Base-by-base conservation (phyloP, 2,329 filamentous ascomycete species). In the Talaromyces piceae region DNA sequence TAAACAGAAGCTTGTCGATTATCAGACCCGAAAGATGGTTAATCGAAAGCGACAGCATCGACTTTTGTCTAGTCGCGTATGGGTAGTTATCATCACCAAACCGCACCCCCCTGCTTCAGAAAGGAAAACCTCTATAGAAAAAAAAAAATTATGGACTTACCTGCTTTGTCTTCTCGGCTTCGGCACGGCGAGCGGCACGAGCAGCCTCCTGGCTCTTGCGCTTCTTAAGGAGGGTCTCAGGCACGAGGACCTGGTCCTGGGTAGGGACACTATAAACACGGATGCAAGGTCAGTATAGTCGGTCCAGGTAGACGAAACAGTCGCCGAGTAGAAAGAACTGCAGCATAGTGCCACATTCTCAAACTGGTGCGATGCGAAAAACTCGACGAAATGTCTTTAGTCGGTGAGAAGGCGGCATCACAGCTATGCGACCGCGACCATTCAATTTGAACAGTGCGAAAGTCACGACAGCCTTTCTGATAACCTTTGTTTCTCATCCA, bases 141-240 rank as follows among this genome's bases (percentile, higher is more conserved):
- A 2, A 25, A 58, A 55, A 50, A 53, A 54, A 41, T 49, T 58
- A 39, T 50, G 28, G 45, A 83, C 88, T 74, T 74, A 97, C 93
- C 81, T 88, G 82, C 81, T 93, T 93, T 77, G 84, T 87, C 82
- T 95, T 87, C 77, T 90, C 82, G 62, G 83, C 74, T 68, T 88
- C 87, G 61, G 87, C 81, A 63, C 81, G 76, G 73, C 85, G 86
- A 78, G 91, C 88, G 75, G 93, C 91, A 75, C 91, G 88, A 74
- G 91, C 90, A 85, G 96, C 95, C 85, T 98, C 93, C 80, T 96
- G 91, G 76, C 84, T 89, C 90, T 98, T 98, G 81, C 93, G 88
- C 89, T 98, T 98, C 88, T 98, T 98, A 76, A 98, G 84, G 70
- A 98, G 88, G 68, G 93, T 98, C 88, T 98, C 93, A 66, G 93